A percentile compares a stretch with the other conserved stretches of the same genome.
Conservation (phyloP, 2,329 filamentous ascomycete species). For the Curvularia eragrostidis region DNA sequence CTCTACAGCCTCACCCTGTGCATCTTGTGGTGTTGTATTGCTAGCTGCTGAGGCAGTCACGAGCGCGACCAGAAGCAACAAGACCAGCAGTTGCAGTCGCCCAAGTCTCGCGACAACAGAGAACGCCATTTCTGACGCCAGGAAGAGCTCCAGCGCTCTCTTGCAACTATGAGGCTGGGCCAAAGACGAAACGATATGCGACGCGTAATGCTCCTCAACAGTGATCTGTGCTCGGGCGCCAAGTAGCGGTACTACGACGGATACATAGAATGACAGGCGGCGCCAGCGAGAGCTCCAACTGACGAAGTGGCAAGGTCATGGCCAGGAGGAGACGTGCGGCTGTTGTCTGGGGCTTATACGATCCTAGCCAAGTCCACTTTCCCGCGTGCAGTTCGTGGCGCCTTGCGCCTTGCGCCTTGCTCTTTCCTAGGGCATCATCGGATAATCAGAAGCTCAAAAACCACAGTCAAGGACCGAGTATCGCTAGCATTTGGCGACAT, state of each 20-base stretch:
- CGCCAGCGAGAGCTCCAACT: slow-evolving; percentile 8
- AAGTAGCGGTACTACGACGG: slow-evolving; percentile 16
- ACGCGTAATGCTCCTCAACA: slow-evolving; percentile 4
- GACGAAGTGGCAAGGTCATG: slow-evolving; percentile 13
- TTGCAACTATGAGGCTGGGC: background rate
- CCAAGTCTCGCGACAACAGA: slow-evolving; percentile 10
- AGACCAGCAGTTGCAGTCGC: slow-evolving; percentile 9
- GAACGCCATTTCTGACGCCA: slow-evolving; percentile 2
- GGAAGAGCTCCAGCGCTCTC: background rate
- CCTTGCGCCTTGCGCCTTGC: slow-evolving; percentile 6
- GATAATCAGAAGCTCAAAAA: background rate
- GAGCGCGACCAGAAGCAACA: slow-evolving; percentile 13
- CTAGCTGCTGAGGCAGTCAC: slow-evolving; percentile 14
- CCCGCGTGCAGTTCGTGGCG: slow-evolving; percentile 4
- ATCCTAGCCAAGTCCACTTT: slow-evolving; percentile 24
- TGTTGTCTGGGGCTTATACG: slow-evolving; percentile 22
- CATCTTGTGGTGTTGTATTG: slow-evolving; percentile 3
- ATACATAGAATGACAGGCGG: slow-evolving; percentile 14
- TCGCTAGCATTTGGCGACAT: background rate
- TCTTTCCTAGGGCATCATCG: background rate
- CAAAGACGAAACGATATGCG: background rate
- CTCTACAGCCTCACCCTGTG: slow-evolving; percentile 14
- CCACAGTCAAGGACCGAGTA: background rate
- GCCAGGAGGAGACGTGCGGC: slow-evolving; percentile 20
- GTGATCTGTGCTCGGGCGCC: slow-evolving; percentile 19